Evolutionary conservation across 805 yeast genomes (phyloP).

Genomic region (Ogataea polymorpha): DNA sequence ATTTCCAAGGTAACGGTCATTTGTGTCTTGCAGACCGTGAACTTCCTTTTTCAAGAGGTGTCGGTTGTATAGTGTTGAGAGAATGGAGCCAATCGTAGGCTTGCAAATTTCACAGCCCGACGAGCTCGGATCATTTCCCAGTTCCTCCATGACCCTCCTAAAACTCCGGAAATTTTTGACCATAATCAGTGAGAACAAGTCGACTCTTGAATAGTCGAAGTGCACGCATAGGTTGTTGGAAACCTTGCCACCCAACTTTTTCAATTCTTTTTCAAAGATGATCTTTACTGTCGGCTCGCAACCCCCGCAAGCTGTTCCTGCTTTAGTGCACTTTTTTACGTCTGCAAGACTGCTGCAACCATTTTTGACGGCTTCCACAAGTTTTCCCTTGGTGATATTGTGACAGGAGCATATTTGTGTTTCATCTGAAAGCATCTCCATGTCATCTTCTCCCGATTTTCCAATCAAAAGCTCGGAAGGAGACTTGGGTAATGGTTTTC

Average conservation of each 20-base stretch:
- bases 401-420: conserved; percentile 39
- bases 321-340: conserved; percentile 35
- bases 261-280: conserved; percentile 36
- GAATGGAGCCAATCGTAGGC: conserved; percentile 36
- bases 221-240: conserved; percentile 34
- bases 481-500: conserved; percentile 30
- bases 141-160: conserved; percentile 29
- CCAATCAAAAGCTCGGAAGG: conserved; percentile 34
- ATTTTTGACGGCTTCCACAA: conserved; percentile 30
- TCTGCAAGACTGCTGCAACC: conserved; percentile 33
- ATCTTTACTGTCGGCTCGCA: conserved; percentile 37
- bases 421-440: conserved; percentile 31
- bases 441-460: conserved; percentile 28
- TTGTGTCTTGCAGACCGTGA: conserved; percentile 37
- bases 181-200: conserved; percentile 35
- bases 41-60: conserved; percentile 31
- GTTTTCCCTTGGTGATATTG: conserved; percentile 32
- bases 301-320: conserved; percentile 40
- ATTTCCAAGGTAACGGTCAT: conserved; percentile 36
- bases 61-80: conserved; percentile 34
- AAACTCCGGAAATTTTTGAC: conserved; percentile 31
- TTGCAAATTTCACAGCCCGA: conserved; percentile 38
- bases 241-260: conserved; percentile 32
- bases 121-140: conserved; percentile 28
- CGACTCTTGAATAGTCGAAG: conserved; percentile 35